phyloP scores from a whole-genome alignment of 2,329 filamentous ascomycete species.

The Hymenoscyphus salicellus region DNA sequence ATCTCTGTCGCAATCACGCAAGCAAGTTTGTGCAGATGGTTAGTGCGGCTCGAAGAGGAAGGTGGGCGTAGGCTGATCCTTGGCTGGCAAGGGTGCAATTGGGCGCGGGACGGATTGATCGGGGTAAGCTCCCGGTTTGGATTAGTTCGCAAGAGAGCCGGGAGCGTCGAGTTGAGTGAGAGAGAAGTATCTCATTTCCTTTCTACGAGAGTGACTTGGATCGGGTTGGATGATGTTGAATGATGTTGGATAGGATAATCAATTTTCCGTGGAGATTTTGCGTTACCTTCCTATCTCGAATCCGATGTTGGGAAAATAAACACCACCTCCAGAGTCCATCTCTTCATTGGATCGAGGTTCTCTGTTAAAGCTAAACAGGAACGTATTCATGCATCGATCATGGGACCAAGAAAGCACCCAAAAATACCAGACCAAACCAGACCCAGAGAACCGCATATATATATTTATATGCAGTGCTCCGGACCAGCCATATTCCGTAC shows the following conservation, averaged over 20 bases:
- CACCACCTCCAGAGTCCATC: neutral
- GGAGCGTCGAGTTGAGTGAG: neutral
- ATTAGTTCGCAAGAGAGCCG: neutral
- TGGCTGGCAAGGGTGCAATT: neutral
- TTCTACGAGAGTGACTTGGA: neutral
- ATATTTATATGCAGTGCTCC: slow-evolving; percentile 2
- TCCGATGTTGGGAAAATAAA: neutral
- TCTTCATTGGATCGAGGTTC: no score
- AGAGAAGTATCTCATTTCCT: neutral
- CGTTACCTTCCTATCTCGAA: neutral
- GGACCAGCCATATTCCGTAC: neutral
- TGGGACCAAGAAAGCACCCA: neutral
- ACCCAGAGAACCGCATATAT: neutral
- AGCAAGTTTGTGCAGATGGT: neutral
- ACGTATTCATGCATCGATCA: no score
- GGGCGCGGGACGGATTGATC: neutral
- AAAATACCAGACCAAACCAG: neutral
- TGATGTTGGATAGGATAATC: neutral
- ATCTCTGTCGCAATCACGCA: slow-evolving; percentile 1
- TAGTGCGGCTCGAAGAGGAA: slow-evolving; percentile 1
- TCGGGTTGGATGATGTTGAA: neutral
- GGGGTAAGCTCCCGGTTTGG: neutral
- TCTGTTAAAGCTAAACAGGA: no score
- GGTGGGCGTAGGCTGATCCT: neutral
- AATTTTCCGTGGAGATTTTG: neutral